These are phyloP conservation scores for Ophioceras dolichostomum DNA, from an alignment of 2,329 filamentous ascomycete species.

Conservation along the genomic window DNA sequence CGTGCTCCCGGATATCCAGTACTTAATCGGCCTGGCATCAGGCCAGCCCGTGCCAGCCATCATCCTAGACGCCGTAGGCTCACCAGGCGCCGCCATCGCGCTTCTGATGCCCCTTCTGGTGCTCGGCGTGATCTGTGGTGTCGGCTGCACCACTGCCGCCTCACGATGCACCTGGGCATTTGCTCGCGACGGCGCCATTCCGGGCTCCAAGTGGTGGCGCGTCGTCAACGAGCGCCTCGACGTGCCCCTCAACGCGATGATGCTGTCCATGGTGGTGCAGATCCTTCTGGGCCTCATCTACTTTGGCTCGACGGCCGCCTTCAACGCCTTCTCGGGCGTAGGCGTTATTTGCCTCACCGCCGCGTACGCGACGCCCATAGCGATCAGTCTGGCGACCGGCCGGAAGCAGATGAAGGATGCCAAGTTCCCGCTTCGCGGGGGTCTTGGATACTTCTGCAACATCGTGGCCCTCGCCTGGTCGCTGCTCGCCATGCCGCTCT, in stretches of 20 bases:
- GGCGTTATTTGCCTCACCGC: conserved; percentile 59
- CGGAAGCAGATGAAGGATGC: conserved; percentile 2
- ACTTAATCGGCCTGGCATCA: conserved; percentile 37
- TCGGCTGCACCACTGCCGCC: conserved; percentile 56
- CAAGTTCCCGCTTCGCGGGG: background rate
- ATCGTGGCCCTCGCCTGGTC: conserved; percentile 39
- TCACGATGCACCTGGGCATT: conserved; percentile 60
- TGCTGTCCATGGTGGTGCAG: conserved; percentile 55
- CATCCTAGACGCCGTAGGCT: conserved; percentile 49
- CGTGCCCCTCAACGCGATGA: conserved; percentile 59
- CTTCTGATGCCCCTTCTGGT: conserved; percentile 54
- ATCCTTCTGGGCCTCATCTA: conserved; percentile 54
- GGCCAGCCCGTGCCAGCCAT: conserved; percentile 55
- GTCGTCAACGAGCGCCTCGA: conserved; percentile 49
- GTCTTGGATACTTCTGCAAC: conserved; percentile 4
- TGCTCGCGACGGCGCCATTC: conserved; percentile 57
- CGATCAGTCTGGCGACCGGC: conserved; percentile 1
- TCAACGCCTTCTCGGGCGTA: conserved; percentile 60
- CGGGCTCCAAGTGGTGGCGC: conserved; percentile 48
- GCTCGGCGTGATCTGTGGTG: conserved; percentile 53
- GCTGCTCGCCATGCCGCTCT: conserved; percentile 55
- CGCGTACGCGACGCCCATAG: conserved; percentile 51
- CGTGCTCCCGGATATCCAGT: conserved; percentile 50
- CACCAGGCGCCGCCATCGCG: conserved; percentile 46
- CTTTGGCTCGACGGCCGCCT: conserved; percentile 57